Conservation (phyloP, 75 land plant genomes). For the Larix kaempferi region DNA sequence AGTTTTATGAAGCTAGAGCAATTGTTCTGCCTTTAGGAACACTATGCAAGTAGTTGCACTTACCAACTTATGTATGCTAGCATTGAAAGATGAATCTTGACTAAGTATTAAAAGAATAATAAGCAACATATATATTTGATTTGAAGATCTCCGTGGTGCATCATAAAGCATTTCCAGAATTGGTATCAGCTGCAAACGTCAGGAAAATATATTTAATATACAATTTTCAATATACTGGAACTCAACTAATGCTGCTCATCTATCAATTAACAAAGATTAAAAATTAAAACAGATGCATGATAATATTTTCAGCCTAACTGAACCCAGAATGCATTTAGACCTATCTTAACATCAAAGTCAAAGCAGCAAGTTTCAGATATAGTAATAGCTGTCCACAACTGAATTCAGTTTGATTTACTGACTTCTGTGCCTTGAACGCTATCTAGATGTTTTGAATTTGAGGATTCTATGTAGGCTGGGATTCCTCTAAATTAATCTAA, state of each 20-base stretch:
- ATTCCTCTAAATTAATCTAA: too few species aligned
- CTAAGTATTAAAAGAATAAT: conserved; percentile 84
- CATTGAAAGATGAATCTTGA: conserved; percentile 92
- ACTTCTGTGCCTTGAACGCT: too few species aligned
- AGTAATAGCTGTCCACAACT: too few species aligned
- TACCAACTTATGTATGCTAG: conserved; percentile 87
- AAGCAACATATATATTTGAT: conserved; percentile 89
- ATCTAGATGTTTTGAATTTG: too few species aligned
- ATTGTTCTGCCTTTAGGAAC: neutral
- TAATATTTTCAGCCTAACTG: too few species aligned
- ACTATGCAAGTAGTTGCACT: neutral
- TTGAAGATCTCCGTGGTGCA: conserved; percentile 69
- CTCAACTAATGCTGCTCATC: neutral
- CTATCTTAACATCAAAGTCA: too few species aligned
- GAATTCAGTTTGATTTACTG: too few species aligned
- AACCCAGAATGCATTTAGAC: too few species aligned
- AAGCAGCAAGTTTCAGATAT: too few species aligned
- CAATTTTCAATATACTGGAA: neutral
- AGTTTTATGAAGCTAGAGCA: neutral
- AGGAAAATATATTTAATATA: neutral
- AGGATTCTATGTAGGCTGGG: too few species aligned
- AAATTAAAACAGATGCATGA: too few species aligned
- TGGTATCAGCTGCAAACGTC: conserved; percentile 71
- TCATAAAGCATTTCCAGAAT: conserved; percentile 73
- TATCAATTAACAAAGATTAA: too few species aligned